Percentiles rank a stretch among this genome's conserved stretches.
Conservation (phyloP, 805 yeast species). For the Yarrowia yakushimensis region DNA sequence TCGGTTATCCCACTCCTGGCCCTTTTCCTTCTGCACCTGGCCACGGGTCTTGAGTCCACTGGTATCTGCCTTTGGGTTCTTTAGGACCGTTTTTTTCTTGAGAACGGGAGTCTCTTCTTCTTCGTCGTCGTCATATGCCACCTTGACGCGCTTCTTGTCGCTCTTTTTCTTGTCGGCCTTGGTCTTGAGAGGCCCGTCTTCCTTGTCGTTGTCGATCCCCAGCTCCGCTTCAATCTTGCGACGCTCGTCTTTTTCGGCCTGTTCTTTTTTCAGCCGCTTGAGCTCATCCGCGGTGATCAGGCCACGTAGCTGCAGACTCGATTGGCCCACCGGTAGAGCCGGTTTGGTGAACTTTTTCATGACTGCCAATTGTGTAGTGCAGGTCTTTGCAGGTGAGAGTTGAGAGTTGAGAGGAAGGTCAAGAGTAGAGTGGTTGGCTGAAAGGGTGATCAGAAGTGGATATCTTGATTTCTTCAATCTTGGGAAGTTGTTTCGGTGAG, state of each 20-base stretch:
- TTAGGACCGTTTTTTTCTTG: background rate
- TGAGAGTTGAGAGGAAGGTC: no score
- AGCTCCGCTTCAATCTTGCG: conserved; percentile 3
- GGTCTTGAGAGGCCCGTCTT: background rate
- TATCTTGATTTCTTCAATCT: no score
- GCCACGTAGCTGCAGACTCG: background rate
- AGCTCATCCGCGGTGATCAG: conserved; percentile 14
- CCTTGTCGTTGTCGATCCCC: background rate
- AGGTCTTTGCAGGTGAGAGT: background rate
- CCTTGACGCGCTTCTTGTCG: conserved; percentile 1
- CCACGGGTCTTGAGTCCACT: conserved; percentile 2
- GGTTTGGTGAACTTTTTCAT: conserved; percentile 19
- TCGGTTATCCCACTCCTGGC: conserved; percentile 27
- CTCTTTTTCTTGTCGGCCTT: background rate
- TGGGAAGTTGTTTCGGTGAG: no score
- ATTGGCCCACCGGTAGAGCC: background rate
- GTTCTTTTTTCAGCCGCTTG: conserved; percentile 18
- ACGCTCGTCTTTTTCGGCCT: conserved; percentile 13
- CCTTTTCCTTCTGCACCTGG: conserved; percentile 25
- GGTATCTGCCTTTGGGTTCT: background rate
- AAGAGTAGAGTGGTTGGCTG: no score
- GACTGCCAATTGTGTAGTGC: background rate
- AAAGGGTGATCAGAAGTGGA: no score
- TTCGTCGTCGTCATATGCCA: conserved; percentile 3
- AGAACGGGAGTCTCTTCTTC: conserved; percentile 1